Percentiles rank a stretch among this genome's conserved stretches.
These are phyloP conservation scores for Hirsutella minnesotensis DNA, from an alignment of 2,329 filamentous ascomycete species.

Conservation along the genomic window DNA sequence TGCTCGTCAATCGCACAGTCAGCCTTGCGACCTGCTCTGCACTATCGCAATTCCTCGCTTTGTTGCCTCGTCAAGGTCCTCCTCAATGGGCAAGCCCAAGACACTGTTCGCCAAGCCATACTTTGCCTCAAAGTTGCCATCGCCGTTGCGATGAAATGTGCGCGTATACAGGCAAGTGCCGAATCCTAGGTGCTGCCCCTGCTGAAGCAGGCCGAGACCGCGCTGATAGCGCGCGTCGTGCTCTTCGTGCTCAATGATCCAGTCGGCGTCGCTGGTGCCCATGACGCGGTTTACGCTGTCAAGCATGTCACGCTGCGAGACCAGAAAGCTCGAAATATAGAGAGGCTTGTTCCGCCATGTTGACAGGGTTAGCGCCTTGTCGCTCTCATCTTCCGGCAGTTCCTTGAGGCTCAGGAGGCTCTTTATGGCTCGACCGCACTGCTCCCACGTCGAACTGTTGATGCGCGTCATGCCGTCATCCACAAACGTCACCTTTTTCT, in stretches of 20 bases:
- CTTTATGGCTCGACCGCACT: slow-evolving; percentile 44
- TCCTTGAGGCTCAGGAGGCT: slow-evolving; percentile 31
- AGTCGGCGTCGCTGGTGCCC: slow-evolving; percentile 45
- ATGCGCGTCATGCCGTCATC: slow-evolving; percentile 46
- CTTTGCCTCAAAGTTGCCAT: slow-evolving; percentile 29
- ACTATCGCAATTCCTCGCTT: slow-evolving; percentile 32
- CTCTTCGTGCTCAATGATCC: slow-evolving; percentile 40
- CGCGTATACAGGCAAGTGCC: slow-evolving; percentile 40
- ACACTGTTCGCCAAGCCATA: slow-evolving; percentile 31
- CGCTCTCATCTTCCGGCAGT: slow-evolving; percentile 26
- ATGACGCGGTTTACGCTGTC: slow-evolving; percentile 47
- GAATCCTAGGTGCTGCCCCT: slow-evolving; percentile 29
- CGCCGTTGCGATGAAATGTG: slow-evolving; percentile 33
- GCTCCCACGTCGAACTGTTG: slow-evolving; percentile 46
- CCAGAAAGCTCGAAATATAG: slow-evolving; percentile 42
- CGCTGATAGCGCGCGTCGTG: slow-evolving; percentile 29
- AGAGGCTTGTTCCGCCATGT: slow-evolving; percentile 32
- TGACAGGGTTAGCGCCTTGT: slow-evolving; percentile 23
- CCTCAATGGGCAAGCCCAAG: slow-evolving; percentile 45
- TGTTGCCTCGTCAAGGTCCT: slow-evolving; percentile 46
- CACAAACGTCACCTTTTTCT: slow-evolving; percentile 30
- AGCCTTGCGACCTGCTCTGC: slow-evolving; percentile 2
- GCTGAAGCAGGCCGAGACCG: slow-evolving; percentile 30
- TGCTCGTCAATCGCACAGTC: too few species aligned
- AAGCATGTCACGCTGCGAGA: slow-evolving; percentile 55